Evolutionary conservation across 1,139 yeast genomes (phyloP).

Genomic region (Kluyveromyces marxianus): DNA sequence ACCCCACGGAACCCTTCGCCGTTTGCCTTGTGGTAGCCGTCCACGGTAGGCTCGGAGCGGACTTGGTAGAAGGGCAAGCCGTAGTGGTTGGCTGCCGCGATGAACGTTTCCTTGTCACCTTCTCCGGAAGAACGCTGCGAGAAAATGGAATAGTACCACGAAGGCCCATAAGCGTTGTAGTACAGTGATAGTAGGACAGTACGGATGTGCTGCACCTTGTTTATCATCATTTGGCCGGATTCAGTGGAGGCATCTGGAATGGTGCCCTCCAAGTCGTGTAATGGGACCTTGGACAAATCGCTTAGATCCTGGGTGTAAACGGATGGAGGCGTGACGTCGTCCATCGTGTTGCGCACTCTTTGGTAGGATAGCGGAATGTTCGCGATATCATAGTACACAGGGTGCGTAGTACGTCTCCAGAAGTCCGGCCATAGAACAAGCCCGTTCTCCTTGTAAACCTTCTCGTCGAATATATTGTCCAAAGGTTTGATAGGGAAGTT

Average conservation of each 20-base stretch:
- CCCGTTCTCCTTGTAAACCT: conserved; percentile 49
- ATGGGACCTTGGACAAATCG: conserved; percentile 38
- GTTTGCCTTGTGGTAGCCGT: conserved; percentile 23
- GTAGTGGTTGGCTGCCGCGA: conserved; percentile 69
- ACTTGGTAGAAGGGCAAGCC: conserved; percentile 60
- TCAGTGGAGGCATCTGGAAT: conserved; percentile 79
- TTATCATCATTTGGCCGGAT: conserved; percentile 71
- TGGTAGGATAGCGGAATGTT: conserved; percentile 38
- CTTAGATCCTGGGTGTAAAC: conserved; percentile 26
- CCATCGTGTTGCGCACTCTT: conserved; percentile 38
- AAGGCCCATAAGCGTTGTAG: conserved; percentile 75
- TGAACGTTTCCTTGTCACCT: conserved; percentile 85
- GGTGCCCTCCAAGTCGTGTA: conserved; percentile 61
- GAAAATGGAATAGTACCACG: conserved; percentile 71
- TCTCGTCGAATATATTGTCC: conserved; percentile 45
- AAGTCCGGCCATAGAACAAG: conserved; percentile 77
- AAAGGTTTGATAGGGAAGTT: conserved; percentile 57
- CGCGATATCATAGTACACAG: conserved; percentile 59
- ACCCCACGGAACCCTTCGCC: conserved; percentile 25
- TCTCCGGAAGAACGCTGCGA: conserved; percentile 85
- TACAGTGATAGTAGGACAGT: conserved; percentile 62
- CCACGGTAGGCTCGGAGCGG: conserved; percentile 33
- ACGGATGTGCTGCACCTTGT: conserved; percentile 56
- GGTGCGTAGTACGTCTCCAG: conserved; percentile 70
- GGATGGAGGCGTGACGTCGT: conserved; percentile 32